These are phyloP conservation scores for Solanum lycopersicoides DNA, from an alignment of 257 asterid species.

Conservation along the genomic window DNA sequence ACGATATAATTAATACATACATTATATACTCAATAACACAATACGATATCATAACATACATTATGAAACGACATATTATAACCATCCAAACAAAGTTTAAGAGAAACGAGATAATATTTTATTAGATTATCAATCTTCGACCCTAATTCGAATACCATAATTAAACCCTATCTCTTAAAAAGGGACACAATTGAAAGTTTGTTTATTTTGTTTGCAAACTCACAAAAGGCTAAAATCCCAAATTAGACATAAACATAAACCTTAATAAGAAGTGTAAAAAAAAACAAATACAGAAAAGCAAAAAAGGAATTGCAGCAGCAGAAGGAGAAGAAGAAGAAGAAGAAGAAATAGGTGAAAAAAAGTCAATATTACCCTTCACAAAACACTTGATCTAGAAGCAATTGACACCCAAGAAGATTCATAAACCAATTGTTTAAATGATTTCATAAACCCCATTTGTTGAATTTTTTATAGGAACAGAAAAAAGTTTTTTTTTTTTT, in stretches of 20 bases:
- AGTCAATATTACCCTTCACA: not conserved
- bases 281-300: not conserved
- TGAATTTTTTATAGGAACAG: not conserved
- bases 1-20: rapidly evolving
- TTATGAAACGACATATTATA: not conserved
- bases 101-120: not conserved
- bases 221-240: not conserved
- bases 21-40: no score
- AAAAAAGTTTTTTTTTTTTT: not conserved
- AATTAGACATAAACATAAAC: not conserved
- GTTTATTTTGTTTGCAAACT: not conserved
- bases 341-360: not conserved
- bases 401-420: not conserved
- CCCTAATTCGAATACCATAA: not conserved
- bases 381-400: not conserved
- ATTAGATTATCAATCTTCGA: not conserved
- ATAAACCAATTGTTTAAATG: not conserved
- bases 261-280: not conserved
- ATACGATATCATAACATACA: no score
- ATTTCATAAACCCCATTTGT: not conserved
- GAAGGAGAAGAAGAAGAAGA: not conserved
- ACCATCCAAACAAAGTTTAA: not conserved
- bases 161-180: not conserved
- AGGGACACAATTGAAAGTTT: not conserved
- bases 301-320: not conserved